Conservation (phyloP, 202 grass and related monocot species). For the Musa balbisiana region DNA sequence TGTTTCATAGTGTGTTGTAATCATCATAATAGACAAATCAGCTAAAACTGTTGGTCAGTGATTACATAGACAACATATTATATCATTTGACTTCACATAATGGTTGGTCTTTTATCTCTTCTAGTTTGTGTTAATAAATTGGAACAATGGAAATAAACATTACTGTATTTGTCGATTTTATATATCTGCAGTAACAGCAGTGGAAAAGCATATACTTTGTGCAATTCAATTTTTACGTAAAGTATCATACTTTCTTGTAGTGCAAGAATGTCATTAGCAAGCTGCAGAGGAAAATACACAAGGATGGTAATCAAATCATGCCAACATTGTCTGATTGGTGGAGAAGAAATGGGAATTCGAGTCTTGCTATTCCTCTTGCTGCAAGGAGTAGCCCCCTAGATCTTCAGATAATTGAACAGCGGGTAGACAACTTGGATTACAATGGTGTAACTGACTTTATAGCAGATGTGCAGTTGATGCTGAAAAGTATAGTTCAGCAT, state of each 20-base stretch:
- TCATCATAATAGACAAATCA: not conserved
- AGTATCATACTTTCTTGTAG: constrained; percentile 27
- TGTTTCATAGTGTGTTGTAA: not conserved
- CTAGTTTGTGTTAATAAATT: not conserved
- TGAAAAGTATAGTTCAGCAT: constrained; percentile 83
- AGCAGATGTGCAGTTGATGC: constrained; percentile 79
- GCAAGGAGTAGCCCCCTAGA: constrained; percentile 51
- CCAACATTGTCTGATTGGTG: constrained; percentile 85
- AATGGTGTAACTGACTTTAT: constrained; percentile 71
- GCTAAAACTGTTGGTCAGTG: not conserved
- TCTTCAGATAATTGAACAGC: constrained; percentile 76
- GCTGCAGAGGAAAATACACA: constrained; percentile 87
- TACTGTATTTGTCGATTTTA: not conserved
- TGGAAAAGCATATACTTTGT: not conserved
- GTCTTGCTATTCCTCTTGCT: constrained; percentile 31
- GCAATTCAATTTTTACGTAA: not conserved
- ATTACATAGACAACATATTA: not conserved
- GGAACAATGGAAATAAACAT: not conserved
- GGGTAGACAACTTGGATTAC: constrained; percentile 83
- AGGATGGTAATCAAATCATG: constrained; percentile 72
- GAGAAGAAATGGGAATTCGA: constrained; percentile 75
- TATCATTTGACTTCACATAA: not conserved
- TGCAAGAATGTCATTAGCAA: constrained; percentile 99
- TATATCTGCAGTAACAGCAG: not conserved
- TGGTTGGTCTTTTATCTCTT: not conserved